Evolutionary conservation across 208 protist species (phyloP), one percentile per base, ranked within the genome.

Genomic region (Trypanosoma vivax): DNA sequence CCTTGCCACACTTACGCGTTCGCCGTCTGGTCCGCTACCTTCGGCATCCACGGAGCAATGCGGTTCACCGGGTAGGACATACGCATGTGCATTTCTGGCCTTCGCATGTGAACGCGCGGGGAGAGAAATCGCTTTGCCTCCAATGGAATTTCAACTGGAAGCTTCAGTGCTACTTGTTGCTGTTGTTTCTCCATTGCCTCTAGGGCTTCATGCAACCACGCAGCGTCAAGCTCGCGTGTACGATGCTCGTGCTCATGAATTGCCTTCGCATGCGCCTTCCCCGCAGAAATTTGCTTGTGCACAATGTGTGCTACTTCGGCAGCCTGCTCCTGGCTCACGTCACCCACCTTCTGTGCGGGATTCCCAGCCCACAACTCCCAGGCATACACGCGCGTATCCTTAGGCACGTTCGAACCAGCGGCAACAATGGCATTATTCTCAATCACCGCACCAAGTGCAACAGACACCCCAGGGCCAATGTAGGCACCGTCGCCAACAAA

Each of bases 351-450:
- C 57, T 85, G 72, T 18, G 87, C 86, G 7, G 91, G 88, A 41
- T 84, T 80, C 23, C 91, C 91, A 1, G 85, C 88, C 91, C 91
- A 96, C 16, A 96, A 58, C 73, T 96, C 89, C 0, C 87, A 86
- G 5, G 79, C 68, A 50, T 92, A 75, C 19, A 96, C 75, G 10
- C 70, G 75, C n/a, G 58, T 53, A 50, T 93, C 88, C 52, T 93
- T 91, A n/a, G 68, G 49, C 28, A 96, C 74, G 2, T 76, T 70
- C 2, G 91, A 75, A 9, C 91, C 91, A 0, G 88, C 70, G 0
- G 87, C 91, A 0, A 96, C 71, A 28, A 95, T 91, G 2, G 84
- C 72, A 56, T 75, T 69, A 50, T 85, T 85, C 65, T 94, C 91
- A 18, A 96, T 41, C 10, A 91, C 79, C 2, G 84, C 81, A 0